Base-by-base conservation (phyloP, 106 monocot genomes). In the Dendrobium catenatum region DNA sequence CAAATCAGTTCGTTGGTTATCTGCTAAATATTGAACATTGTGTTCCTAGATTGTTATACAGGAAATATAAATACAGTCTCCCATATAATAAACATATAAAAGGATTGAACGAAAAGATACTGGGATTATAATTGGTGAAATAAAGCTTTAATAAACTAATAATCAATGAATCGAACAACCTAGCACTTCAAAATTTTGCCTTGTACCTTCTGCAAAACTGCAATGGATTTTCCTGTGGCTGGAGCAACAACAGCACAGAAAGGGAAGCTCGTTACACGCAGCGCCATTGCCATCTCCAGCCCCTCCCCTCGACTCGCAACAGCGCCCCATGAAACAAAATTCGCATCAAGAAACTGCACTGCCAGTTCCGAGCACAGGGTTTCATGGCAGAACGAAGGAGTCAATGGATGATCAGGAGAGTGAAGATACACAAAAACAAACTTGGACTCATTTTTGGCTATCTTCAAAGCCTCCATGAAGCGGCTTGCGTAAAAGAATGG, bases 241-340 rank as follows among this genome's bases (percentile, higher is more conserved):
- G 84, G 84, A 24, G 81, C 87, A 31, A 81, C 73, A 37, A 87
- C 79, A 44, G 84, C 84, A 55, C 77, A 87, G 48, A 83, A 83
- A 16, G 87, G 87, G 70, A 84, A 84, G 9, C 78, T 67, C 17
- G 75, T 18, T 51, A 77, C 83, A 56, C 42, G n/a, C 73, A 87
- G 46, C 6, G 78, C 59, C 16, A 5, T 5, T n/a, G 83, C 78
- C 55, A 83, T 68, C 78, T 78, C 29, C 29, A 44, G 22, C 33
- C 83, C 87, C 58, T 87, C 87, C 26, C 74, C 80, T 26, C 43
- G 73, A 68, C 27, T 31, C 2, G 72, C 77, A 46, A 68, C 46
- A 9, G 77, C 80, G 27, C 83, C 83, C 87, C 87, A 87, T 13
- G 80, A 87, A 15, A 87, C 81, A 42, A 83, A 83, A 48, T 87